Evolutionary conservation across 2,329 filamentous ascomycete species (phyloP).

Genomic region (Pseudogymnoascus sp.): DNA sequence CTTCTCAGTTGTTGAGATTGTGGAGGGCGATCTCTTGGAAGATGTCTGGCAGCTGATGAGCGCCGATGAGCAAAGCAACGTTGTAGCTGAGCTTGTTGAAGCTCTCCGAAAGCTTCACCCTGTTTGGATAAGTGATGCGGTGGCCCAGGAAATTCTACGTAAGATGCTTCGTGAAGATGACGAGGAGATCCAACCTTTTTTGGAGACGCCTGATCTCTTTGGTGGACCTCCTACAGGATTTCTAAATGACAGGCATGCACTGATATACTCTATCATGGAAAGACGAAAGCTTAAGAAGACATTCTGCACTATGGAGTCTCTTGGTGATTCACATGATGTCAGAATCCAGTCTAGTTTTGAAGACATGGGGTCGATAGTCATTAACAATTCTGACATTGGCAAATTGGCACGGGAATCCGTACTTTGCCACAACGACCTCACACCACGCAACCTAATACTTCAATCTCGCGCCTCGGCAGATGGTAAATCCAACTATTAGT

Average conservation of each 20-base stretch:
- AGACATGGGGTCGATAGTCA: constrained; percentile 15
- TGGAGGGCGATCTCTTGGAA: constrained; percentile 14
- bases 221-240: constrained; percentile 13
- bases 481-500: constrained; percentile 15
- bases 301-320: constrained; percentile 12
- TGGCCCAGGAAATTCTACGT: constrained; percentile 5
- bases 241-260: constrained; percentile 9
- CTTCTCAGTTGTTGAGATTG: constrained; percentile 14
- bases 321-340: constrained; percentile 12
- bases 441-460: constrained; percentile 18
- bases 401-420: no score
- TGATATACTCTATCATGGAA: constrained; percentile 13
- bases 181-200: constrained; percentile 7
- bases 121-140: constrained; percentile 10
- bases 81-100: constrained; percentile 13
- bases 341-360: constrained; percentile 11
- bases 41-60: constrained; percentile 15
- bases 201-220: constrained; percentile 8
- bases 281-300: constrained; percentile 10
- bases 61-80: constrained; percentile 12
- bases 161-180: constrained; percentile 11
- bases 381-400: constrained; percentile 18
- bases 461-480: constrained; percentile 6
- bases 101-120: constrained; percentile 13
- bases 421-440: constrained; percentile 22